Conservation (phyloP, 352 stramenopile species). For the Globisporangium orthogonon region DNA sequence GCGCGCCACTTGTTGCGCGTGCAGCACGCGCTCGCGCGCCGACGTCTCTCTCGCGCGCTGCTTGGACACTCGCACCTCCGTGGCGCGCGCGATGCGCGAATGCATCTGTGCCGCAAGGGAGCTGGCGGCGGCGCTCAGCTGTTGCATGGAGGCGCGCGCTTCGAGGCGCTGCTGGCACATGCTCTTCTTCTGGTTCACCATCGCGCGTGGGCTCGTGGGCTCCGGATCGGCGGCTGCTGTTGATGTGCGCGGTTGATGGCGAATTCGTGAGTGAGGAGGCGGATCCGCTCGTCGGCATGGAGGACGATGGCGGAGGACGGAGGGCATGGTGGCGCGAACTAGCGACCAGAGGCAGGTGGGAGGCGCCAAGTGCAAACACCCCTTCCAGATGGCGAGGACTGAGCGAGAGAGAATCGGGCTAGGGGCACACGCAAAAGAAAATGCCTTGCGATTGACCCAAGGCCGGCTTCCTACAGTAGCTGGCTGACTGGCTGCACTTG, state of each 20-base stretch:
- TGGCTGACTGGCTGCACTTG: too few relatives aligned
- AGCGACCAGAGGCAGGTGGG: not conserved
- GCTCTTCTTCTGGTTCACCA: slow-evolving; percentile 60
- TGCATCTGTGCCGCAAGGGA: slow-evolving; percentile 23
- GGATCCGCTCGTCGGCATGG: not conserved
- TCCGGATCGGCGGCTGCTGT: not conserved
- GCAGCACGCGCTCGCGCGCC: slow-evolving; percentile 42
- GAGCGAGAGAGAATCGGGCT: not conserved
- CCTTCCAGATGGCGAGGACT: not conserved
- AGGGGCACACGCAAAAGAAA: not conserved
- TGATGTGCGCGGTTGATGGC: not conserved
- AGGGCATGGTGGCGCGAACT: not conserved
- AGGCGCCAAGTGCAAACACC: not conserved
- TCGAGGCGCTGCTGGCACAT: slow-evolving; percentile 69
- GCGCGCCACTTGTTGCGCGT: slow-evolving; percentile 45
- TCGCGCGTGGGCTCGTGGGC: slow-evolving; percentile 8
- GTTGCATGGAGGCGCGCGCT: slow-evolving; percentile 25
- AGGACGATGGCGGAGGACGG: not conserved
- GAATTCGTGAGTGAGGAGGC: not conserved
- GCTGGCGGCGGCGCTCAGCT: not conserved
- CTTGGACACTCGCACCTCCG: slow-evolving; percentile 31
- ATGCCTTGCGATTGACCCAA: not conserved
- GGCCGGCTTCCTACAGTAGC: too few relatives aligned
- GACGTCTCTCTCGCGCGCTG: slow-evolving; percentile 34
- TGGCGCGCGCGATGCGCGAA: slow-evolving; percentile 42